A percentile compares a stretch with the other conserved stretches of the same genome.
Evolutionary conservation across 176 grass and related monocot genomes (phyloP).

Genomic region (Zizania latifolia): DNA sequence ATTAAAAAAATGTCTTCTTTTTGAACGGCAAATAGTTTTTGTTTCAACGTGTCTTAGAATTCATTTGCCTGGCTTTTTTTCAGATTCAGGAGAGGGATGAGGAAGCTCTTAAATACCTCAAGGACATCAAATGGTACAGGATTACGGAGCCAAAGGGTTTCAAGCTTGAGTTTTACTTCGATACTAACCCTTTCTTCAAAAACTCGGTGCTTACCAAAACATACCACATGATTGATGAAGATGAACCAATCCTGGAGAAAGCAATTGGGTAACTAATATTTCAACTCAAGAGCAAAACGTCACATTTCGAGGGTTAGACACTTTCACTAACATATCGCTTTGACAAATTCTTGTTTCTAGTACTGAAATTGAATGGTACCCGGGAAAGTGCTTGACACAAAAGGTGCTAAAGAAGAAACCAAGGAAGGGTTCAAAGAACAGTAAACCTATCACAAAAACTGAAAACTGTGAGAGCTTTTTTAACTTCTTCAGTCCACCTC

Average conservation of each 20-base stretch:
- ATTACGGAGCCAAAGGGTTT: conserved; percentile 44
- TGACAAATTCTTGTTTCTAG: conserved; percentile 16
- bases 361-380: conserved; percentile 52
- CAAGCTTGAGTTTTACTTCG: conserved; percentile 59
- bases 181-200: conserved; percentile 54
- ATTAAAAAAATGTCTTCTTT: background rate
- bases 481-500: conserved; percentile 61
- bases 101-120: conserved; percentile 48
- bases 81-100: conserved; percentile 56
- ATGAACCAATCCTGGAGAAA: conserved; percentile 59
- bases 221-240: conserved; percentile 52
- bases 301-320: no score
- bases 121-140: conserved; percentile 58
- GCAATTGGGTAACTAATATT: conserved; percentile 38
- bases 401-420: conserved; percentile 57
- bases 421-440: conserved; percentile 40
- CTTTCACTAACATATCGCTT: no score
- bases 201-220: conserved; percentile 52
- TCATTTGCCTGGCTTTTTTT: background rate
- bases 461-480: conserved; percentile 66
- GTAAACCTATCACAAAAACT: conserved; percentile 45
- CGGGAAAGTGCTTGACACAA: conserved; percentile 50
- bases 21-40: background rate
- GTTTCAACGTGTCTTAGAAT: background rate
- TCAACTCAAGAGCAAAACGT: background rate